Evolutionary conservation across 257 asterid species (phyloP).

Genomic region (Fraxinus pennsylvanica): DNA sequence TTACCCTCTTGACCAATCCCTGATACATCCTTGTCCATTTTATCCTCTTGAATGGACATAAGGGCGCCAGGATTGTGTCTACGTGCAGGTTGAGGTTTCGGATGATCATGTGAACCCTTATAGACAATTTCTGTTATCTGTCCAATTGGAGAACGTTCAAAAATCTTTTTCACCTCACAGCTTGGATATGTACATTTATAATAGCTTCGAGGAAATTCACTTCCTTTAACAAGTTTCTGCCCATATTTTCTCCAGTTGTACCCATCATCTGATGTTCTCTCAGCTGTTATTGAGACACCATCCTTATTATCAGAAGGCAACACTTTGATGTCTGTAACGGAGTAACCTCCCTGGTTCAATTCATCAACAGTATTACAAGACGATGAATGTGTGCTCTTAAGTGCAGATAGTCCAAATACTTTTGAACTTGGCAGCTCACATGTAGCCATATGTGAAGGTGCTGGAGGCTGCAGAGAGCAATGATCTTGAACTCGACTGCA

Average conservation of each 20-base stretch:
- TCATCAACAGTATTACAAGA: constrained; percentile 47
- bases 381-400: constrained; percentile 39
- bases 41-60: constrained; percentile 75
- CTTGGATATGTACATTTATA: constrained; percentile 93
- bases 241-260: constrained; percentile 99
- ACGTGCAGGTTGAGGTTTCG: constrained; percentile 88
- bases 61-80: constrained; percentile 77
- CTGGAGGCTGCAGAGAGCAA: constrained; percentile 44
- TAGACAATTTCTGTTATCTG: constrained; percentile 87
- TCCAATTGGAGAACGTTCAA: constrained; percentile 93
- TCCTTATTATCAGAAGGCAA: constrained; percentile 63
- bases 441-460: constrained; percentile 43
- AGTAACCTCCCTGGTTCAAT: constrained; percentile 47
- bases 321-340: constrained; percentile 39
- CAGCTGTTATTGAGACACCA: constrained; percentile 48
- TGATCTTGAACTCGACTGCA: constrained; percentile 49
- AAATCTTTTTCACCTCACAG: constrained; percentile 94
- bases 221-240: constrained; percentile 96
- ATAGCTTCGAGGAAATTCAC: constrained; percentile 96
- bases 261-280: constrained; percentile 93
- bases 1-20: constrained; percentile 76
- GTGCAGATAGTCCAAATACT: constrained; percentile 32
- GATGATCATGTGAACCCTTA: constrained; percentile 97
- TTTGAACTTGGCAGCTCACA: constrained; percentile 20
- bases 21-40: constrained; percentile 49